Evolutionary conservation across 768 basidiomycete genomes (phyloP).

Genomic region (Tulasnella sp.): DNA sequence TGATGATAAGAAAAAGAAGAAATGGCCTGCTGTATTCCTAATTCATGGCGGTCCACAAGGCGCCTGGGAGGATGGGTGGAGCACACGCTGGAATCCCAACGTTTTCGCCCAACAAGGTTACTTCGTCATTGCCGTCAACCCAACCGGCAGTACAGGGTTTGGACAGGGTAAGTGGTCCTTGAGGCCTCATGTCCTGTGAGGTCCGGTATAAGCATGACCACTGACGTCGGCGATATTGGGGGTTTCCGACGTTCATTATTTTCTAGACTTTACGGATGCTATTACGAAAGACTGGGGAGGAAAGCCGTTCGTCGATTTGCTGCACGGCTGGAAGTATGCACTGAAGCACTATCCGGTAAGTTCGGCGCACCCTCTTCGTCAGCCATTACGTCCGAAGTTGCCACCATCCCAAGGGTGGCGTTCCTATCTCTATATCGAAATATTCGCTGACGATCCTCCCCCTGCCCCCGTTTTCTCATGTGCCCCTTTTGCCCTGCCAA

Average conservation of each 20-base stretch:
- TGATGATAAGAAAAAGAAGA: slow-evolving; percentile 42
- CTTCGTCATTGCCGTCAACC: slow-evolving; percentile 84
- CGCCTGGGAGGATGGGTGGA: slow-evolving; percentile 92
- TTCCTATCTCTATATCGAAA: not conserved
- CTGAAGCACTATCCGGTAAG: slow-evolving; percentile 70
- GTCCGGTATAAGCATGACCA: slow-evolving; percentile 41
- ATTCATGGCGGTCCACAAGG: slow-evolving; percentile 86
- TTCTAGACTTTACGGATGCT: slow-evolving; percentile 74
- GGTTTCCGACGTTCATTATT: slow-evolving; percentile 46
- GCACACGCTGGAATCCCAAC: slow-evolving; percentile 92
- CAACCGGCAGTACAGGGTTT: slow-evolving; percentile 84
- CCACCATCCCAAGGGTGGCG: not conserved
- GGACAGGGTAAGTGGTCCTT: slow-evolving; percentile 65
- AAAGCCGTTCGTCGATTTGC: slow-evolving; percentile 78
- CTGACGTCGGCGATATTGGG: slow-evolving; percentile 40
- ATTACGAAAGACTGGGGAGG: slow-evolving; percentile 85
- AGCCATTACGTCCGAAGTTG: not conserved
- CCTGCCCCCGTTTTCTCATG: not conserved
- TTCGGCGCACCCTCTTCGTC: slow-evolving; percentile 40
- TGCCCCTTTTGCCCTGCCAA: not conserved
- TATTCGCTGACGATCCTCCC: not conserved
- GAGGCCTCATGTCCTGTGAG: slow-evolving; percentile 12
- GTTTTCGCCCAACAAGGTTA: slow-evolving; percentile 89
- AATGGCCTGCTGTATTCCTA: slow-evolving; percentile 77
- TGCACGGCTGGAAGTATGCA: slow-evolving; percentile 72